These are phyloP conservation scores for Rubia tinctorum DNA, from an alignment of 305 asterid genomes.

Conservation along the genomic window DNA sequence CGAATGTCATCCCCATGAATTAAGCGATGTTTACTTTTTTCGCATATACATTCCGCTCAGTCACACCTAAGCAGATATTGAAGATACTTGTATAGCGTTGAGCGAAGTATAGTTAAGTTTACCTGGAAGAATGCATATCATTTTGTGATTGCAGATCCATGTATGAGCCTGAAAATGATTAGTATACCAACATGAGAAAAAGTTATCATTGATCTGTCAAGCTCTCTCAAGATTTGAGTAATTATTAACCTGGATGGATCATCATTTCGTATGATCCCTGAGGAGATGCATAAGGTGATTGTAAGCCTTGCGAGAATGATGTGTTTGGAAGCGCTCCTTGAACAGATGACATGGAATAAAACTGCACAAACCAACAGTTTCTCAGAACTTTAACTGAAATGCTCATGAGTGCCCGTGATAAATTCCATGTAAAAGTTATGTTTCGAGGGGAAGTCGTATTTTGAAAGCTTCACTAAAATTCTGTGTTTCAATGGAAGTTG, in stretches of 20 bases:
- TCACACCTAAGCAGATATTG: neutral
- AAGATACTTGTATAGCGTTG: neutral
- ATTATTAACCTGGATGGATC: slow-evolving; percentile 45
- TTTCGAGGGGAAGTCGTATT: no score
- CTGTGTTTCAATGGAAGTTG: neutral
- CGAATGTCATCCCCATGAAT: no score
- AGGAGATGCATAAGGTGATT: slow-evolving; percentile 36
- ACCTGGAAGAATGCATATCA: slow-evolving; percentile 43
- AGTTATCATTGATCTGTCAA: neutral
- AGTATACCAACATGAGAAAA: slow-evolving; percentile 12
- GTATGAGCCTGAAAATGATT: slow-evolving; percentile 45
- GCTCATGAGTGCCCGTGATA: no score
- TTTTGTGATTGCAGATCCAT: slow-evolving; percentile 41
- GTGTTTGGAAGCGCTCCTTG: slow-evolving; percentile 49
- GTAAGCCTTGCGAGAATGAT: slow-evolving; percentile 27
- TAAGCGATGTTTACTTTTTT: no score
- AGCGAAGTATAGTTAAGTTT: slow-evolving; percentile 3
- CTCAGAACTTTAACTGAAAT: neutral
- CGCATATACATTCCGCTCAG: neutral
- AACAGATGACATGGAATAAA: slow-evolving; percentile 48
- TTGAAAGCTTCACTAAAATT: neutral
- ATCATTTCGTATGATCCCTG: slow-evolving; percentile 42
- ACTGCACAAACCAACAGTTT: slow-evolving; percentile 30
- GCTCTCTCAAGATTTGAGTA: neutral
- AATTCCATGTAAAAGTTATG: neutral